Conservation (phyloP, 2,329 filamentous ascomycete genomes). For the Penicillium oxalicum region DNA sequence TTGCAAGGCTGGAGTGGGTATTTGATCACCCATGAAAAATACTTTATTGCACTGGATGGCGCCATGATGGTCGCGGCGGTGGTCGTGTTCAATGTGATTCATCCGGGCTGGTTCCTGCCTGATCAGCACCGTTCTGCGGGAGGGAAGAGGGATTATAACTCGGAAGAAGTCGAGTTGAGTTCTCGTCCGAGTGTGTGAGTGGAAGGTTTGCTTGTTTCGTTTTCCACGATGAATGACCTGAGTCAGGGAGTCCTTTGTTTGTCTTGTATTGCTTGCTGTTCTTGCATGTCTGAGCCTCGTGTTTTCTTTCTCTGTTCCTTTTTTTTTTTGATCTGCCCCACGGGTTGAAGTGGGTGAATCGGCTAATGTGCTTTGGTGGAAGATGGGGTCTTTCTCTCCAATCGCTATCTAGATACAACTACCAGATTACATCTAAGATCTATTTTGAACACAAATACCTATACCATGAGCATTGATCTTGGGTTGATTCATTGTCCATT, state of each 20-base stretch:
- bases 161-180: conserved; percentile 13
- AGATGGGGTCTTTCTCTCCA: too few relatives aligned
- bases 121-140: conserved; percentile 7
- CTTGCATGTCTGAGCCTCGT: neutral
- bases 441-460: too few relatives aligned
- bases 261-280: neutral
- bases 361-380: too few relatives aligned
- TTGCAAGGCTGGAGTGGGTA: conserved; percentile 47
- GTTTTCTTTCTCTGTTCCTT: too few relatives aligned
- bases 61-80: conserved; percentile 46
- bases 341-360: too few relatives aligned
- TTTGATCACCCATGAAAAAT: conserved; percentile 47
- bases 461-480: too few relatives aligned
- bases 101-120: conserved; percentile 40
- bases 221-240: neutral
- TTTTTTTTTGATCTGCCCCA: too few relatives aligned
- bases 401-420: too few relatives aligned
- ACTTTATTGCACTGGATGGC: conserved; percentile 47
- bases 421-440: too few relatives aligned
- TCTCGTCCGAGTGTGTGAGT: neutral
- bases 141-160: conserved; percentile 5
- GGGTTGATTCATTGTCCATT: too few relatives aligned
- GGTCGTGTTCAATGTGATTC: conserved; percentile 40
- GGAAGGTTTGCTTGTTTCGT: neutral
- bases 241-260: too few relatives aligned